phyloP scores from a whole-genome alignment of 257 asterid species.

The Datura wrightii region DNA sequence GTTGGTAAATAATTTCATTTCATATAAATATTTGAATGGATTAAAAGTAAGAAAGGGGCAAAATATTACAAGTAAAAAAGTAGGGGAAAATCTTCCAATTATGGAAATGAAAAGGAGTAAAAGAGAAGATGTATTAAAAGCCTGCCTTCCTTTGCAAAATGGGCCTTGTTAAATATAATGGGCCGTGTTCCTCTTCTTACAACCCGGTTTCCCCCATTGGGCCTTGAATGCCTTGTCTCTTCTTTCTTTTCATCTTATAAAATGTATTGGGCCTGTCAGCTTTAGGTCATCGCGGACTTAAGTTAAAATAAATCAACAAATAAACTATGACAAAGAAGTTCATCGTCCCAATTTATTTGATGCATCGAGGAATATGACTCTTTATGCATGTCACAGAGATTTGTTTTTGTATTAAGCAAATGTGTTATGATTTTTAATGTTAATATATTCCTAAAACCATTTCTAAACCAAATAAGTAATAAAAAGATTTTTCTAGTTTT shows the following conservation, averaged over 20 bases:
- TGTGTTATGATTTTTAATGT: not conserved
- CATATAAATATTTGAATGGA: too few species aligned
- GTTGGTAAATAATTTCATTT: not conserved
- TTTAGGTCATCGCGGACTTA: not conserved
- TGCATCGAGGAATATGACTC: too few species aligned
- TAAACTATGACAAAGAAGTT: too few species aligned
- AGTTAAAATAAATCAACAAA: too few species aligned
- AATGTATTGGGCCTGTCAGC: not conserved
- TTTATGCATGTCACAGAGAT: not conserved
- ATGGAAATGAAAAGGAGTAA: not conserved
- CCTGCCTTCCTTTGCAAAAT: too few species aligned
- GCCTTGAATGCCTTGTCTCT: not conserved
- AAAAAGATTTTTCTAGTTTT: not conserved
- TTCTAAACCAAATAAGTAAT: not conserved
- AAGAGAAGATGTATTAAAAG: too few species aligned
- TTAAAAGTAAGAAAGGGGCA: not conserved
- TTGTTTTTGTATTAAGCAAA: not conserved
- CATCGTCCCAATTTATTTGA: not conserved
- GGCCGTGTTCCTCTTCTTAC: conserved; percentile 30
- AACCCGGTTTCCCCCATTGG: conserved; percentile 35
- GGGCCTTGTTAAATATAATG: not conserved
- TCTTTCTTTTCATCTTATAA: not conserved
- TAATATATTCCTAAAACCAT: not conserved
- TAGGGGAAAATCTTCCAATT: not conserved
- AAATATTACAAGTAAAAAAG: not conserved